Base-by-base conservation (phyloP, 208 protist genomes). In the Wallacemonas sp. region DNA sequence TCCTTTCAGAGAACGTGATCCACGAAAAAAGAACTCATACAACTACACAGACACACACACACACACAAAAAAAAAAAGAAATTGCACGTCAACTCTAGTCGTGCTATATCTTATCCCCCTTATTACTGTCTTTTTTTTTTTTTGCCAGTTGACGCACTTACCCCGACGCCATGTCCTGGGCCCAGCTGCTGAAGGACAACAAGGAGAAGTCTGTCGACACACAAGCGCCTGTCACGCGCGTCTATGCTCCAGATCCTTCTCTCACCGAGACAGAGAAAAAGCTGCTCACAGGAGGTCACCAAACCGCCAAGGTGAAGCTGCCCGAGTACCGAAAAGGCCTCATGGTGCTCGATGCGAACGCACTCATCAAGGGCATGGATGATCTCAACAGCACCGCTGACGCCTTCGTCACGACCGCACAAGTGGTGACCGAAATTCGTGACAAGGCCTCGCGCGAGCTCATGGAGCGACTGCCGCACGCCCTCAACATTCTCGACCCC, bases 331-430 rank as follows among this genome's bases (percentile, higher is more conserved):
- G 42, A 14, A 91, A 92, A 44, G 90, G 85, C 9, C 80, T 92
- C 14, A 75, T 96, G 15, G 74, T 96, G 19, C 72, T 96, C 19
- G 90, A 96, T 62, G 87, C 90, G 4, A 96, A 96, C 55, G 90
- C 90, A 19, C 82, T 96, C 39, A 93, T 96, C 53, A 96, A 96
- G 54, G 81, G 87, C 15, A 88, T 90, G 80, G 80, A 91, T 54
- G 82, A 84, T 66, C 68, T 91, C 30, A 51, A 70, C 24, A 77
- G 70, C 33, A 65, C 76, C 59, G 88, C 90, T 0, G 93, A 96
- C 62, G 86, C 63, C 15, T 68, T 94, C 51, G 82, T 95, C 11
- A 98, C 95, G 0, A 92, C 84, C 1, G 60, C 84, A 22, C 87
- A 96, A 53, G 95, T 98, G 26, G 63, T 98, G 22, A 15, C 24